Percentiles rank a stretch among this genome's conserved stretches.
phyloP scores from a whole-genome alignment of 495 filamentous ascomycete genomes.

The Stereocaulon alpinum region DNA sequence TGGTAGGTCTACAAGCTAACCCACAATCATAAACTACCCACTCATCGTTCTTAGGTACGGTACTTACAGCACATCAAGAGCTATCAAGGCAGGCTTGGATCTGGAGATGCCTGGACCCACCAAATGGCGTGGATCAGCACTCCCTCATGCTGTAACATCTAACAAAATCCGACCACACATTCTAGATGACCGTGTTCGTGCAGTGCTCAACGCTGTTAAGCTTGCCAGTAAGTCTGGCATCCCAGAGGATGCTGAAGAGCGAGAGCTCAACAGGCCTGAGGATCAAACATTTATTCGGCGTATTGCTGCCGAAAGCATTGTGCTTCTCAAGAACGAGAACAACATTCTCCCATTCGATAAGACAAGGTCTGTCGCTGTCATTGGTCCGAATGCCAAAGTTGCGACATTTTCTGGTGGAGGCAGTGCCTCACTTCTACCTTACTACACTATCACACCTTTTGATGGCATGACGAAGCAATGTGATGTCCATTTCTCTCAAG shows the following conservation, averaged over 20 bases:
- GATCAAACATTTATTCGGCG: slow-evolving; percentile 56
- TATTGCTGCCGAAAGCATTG: slow-evolving; percentile 60
- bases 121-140: slow-evolving; percentile 50
- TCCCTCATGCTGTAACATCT: slow-evolving; percentile 47
- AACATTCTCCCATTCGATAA: slow-evolving; percentile 54
- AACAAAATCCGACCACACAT: slow-evolving; percentile 41
- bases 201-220: slow-evolving; percentile 55
- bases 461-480: slow-evolving; percentile 53
- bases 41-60: slow-evolving; percentile 35
- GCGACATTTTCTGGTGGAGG: slow-evolving; percentile 74
- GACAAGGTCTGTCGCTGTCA: slow-evolving; percentile 56
- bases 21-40: background rate
- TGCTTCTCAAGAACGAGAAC: slow-evolving; percentile 69
- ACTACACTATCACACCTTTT: slow-evolving; percentile 64
- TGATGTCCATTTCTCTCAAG: slow-evolving; percentile 38
- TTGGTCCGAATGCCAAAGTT: slow-evolving; percentile 70
- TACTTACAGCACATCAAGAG: slow-evolving; percentile 56
- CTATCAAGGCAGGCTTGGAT: slow-evolving; percentile 59
- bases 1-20: slow-evolving; percentile 22
- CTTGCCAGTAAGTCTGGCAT: slow-evolving; percentile 50
- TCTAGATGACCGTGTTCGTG: slow-evolving; percentile 52
- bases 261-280: slow-evolving; percentile 53
- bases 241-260: slow-evolving; percentile 42
- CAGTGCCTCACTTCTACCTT: slow-evolving; percentile 66
- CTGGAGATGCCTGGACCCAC: slow-evolving; percentile 68